Evolutionary conservation across 2,329 filamentous ascomycete species (phyloP), one percentile per base, ranked within the genome.

Genomic region (Chaetomiaceae sp.): DNA sequence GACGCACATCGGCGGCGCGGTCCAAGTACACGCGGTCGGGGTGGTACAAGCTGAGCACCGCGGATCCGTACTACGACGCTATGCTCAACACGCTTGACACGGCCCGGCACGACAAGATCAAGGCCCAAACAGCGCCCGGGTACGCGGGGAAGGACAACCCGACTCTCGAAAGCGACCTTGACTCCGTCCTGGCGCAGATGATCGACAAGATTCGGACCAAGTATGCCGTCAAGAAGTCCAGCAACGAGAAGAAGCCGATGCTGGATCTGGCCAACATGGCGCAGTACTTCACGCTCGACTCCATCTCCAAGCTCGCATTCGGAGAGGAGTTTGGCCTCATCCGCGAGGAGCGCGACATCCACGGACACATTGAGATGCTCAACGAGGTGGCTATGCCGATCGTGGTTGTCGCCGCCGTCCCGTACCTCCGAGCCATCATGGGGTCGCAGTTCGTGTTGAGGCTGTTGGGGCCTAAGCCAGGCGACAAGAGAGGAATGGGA

Each of bases 241-340:
- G 34, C n/a, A n/a, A n/a, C 14, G 46, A 41, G 30, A 18, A 30
- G 5, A 37, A 51, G n/a, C 48, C 47, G 10, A 58, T 70, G 20
- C 65, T 78, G 58, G 75, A 81, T 55, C 58, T 80, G 36, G 72
- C 71, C 3, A 60, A 60, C 10, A 71, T 74, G 33, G 68, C 73
- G 10, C 71, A 74, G 29, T 77, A 71, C 62, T 75, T 80, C 51
- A 77, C 76, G 1, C 62, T 81, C 3, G 79, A 81, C 53, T 72
- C 77, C 23, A 76, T 81, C 51, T 75, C 71, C 20, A 70, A 70
- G 41, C 58, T 80, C 10, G 74, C 73, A 1, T 74, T 79, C 32
- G 77, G 77, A n/a, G 56, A 71, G 33, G 65, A 71, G 16, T 77
- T 77, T 57, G 75, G 75, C 4, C 74, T 72, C 54, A 58, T 79